Evolutionary conservation across 257 asterid genomes (phyloP).

Genomic region (Vinca minor): DNA sequence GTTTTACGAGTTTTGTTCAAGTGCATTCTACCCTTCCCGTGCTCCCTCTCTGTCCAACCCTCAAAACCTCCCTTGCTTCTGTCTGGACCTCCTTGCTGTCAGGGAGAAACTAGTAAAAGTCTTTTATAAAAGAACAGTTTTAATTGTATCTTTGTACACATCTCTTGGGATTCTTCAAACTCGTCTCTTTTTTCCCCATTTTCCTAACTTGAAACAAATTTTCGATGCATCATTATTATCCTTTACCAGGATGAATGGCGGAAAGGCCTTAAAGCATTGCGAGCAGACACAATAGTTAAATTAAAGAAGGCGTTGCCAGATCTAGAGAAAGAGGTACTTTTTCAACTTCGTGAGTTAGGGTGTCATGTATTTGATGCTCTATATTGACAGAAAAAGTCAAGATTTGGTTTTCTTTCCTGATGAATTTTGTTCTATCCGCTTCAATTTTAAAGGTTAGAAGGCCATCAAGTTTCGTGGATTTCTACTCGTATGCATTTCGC

Average conservation of each 20-base stretch:
- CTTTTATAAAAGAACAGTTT: not conserved
- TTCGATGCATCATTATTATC: not conserved
- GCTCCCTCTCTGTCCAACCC: not conserved
- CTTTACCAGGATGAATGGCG: slow-evolving; percentile 72
- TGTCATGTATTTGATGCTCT: slow-evolving; percentile 1
- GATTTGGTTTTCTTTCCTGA: not conserved
- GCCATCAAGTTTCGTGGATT: slow-evolving; percentile 44
- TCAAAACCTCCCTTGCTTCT: not conserved
- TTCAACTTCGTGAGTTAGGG: slow-evolving; percentile 13
- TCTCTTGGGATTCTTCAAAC: not conserved
- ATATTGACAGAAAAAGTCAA: not conserved
- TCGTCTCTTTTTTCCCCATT: not conserved
- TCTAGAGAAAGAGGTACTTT: slow-evolving; percentile 64
- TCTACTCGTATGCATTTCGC: slow-evolving; percentile 55
- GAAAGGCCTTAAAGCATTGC: slow-evolving; percentile 67
- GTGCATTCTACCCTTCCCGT: too few relatives aligned
- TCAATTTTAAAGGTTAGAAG: slow-evolving; percentile 41
- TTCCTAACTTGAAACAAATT: not conserved
- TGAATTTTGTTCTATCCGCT: not conserved
- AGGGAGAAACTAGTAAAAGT: not conserved
- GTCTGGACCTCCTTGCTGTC: not conserved
- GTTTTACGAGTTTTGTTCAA: not conserved
- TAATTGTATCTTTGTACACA: not conserved
- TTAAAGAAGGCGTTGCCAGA: slow-evolving; percentile 75
- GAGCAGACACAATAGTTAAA: slow-evolving; percentile 55